Conservation (phyloP, 805 yeast genomes). For the Teunomyces stri region DNA sequence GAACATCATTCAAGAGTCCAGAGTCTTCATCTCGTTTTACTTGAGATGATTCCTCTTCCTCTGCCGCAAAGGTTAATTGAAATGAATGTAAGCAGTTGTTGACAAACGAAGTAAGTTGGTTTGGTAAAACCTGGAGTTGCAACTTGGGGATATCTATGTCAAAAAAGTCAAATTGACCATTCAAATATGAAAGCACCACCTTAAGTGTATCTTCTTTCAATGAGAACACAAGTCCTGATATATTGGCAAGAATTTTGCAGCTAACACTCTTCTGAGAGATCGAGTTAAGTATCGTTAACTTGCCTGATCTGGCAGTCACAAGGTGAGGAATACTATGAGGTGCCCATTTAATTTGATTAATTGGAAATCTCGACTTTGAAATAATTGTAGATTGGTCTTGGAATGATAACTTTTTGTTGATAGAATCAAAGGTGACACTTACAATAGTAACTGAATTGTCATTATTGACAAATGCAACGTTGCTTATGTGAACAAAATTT, state of each 20-base stretch:
- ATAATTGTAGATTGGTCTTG: not conserved
- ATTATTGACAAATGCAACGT: constrained; percentile 10
- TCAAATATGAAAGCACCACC: constrained; percentile 16
- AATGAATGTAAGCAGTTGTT: constrained; percentile 18
- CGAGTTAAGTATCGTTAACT: not conserved
- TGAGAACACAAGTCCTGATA: constrained; percentile 2
- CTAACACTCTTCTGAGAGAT: not conserved
- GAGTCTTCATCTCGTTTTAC: not conserved
- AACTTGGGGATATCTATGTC: constrained; percentile 5
- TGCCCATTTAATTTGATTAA: constrained; percentile 9
- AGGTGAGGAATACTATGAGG: not conserved
- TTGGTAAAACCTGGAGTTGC: not conserved
- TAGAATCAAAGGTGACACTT: not conserved
- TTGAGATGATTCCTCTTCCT: constrained; percentile 9
- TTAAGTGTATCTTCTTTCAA: constrained; percentile 1
- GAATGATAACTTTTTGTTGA: not conserved
- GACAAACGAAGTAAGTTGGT: constrained; percentile 16
- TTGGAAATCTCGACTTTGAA: constrained; percentile 7
- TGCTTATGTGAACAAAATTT: not conserved
- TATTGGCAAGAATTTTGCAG: not conserved
- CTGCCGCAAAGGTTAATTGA: constrained; percentile 18
- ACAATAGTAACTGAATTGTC: constrained; percentile 14
- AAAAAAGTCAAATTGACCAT: constrained; percentile 18
- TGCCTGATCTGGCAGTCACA: constrained; percentile 9
- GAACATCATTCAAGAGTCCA: not conserved